Percentiles rank a stretch among this genome's conserved stretches.
phyloP scores from a whole-genome alignment of 1,284 basidiomycete genomes.

The Gymnopus androsaceus region DNA sequence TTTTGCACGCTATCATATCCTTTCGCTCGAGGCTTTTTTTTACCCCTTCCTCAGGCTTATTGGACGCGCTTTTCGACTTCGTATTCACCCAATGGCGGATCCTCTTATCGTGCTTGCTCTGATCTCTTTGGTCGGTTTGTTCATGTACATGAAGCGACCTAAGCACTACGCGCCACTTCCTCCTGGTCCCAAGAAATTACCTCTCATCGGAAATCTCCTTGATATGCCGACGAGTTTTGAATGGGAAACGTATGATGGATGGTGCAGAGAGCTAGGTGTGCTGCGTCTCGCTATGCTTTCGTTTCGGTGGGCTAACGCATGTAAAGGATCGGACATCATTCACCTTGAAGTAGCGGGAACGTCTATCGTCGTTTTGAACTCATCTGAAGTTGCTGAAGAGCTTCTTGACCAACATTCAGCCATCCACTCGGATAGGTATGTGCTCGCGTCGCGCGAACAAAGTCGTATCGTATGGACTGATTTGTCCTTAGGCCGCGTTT shows the following conservation, averaged over 20 bases:
- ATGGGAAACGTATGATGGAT: constrained; percentile 17
- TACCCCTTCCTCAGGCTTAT: not conserved
- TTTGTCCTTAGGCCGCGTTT: constrained; percentile 21
- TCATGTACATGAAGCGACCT: constrained; percentile 7
- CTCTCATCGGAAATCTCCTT: constrained; percentile 16
- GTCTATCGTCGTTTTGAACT: constrained; percentile 19
- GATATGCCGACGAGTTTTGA: constrained; percentile 17
- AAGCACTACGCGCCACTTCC: constrained; percentile 11
- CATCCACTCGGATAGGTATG: constrained; percentile 19
- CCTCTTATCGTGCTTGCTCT: not conserved
- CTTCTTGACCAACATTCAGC: constrained; percentile 17
- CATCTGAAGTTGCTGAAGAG: constrained; percentile 14
- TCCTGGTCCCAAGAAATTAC: constrained; percentile 16
- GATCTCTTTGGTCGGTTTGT: not conserved
- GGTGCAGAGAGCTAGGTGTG: constrained; percentile 16
- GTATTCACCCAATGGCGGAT: not conserved
- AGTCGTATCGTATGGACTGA: not conserved
- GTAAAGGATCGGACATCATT: constrained; percentile 16
- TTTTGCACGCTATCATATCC: not conserved
- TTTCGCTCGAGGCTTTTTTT: not conserved
- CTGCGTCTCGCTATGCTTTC: not conserved
- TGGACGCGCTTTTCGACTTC: not conserved
- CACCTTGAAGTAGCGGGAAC: constrained; percentile 19
- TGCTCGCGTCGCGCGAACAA: not conserved
- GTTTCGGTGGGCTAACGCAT: not conserved